phyloP scores from a whole-genome alignment of 2,329 filamentous ascomycete species.

The Fusarium decemcellulare region DNA sequence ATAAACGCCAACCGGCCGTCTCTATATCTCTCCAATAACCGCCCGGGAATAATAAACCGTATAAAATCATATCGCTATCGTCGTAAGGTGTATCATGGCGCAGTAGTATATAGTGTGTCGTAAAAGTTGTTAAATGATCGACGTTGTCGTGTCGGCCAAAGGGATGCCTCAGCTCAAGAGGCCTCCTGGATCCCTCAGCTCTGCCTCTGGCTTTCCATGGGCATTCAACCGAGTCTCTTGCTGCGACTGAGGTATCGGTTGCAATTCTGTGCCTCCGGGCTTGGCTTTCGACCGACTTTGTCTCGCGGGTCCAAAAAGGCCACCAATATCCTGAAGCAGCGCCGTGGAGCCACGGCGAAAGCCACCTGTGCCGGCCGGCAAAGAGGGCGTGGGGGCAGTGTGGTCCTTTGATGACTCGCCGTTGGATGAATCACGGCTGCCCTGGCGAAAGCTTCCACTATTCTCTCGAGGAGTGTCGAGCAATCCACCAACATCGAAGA shows the following conservation, averaged over 20 bases:
- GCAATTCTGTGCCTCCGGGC: constrained; percentile 59
- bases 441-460: constrained; percentile 53
- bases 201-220: constrained; percentile 49
- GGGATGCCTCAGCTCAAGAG: constrained; percentile 51
- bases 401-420: constrained; percentile 55
- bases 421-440: constrained; percentile 59
- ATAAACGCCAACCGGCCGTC: constrained; percentile 32
- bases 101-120: constrained; percentile 26
- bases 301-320: constrained; percentile 62
- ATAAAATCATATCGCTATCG: constrained; percentile 23
- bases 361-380: constrained; percentile 61
- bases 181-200: constrained; percentile 58
- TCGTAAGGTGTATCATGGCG: constrained; percentile 37
- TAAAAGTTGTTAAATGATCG: constrained; percentile 9
- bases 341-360: constrained; percentile 69
- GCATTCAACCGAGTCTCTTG: constrained; percentile 52
- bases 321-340: constrained; percentile 71
- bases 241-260: constrained; percentile 61
- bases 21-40: constrained; percentile 26
- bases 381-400: constrained; percentile 57
- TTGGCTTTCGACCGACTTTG: constrained; percentile 50
- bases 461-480: constrained; percentile 65
- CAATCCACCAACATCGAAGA: constrained; percentile 88
- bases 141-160: constrained; percentile 1
- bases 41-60: constrained; percentile 11